Conservation (phyloP, 2,329 filamentous ascomycete species). For the Capronia americana region DNA sequence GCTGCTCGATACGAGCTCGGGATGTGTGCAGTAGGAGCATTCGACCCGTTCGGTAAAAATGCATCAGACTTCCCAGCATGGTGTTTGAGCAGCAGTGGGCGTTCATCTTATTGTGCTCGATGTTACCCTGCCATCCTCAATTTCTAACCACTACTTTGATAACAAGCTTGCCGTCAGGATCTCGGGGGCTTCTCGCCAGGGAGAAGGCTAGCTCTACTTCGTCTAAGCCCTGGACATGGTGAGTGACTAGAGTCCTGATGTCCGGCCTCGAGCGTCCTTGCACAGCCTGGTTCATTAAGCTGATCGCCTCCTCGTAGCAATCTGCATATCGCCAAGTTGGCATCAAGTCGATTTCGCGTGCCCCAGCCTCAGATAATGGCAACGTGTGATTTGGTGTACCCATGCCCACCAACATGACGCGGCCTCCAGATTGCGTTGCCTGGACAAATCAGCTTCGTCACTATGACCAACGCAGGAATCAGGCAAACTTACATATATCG, state of each 20-base stretch:
- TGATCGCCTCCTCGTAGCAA: conserved; percentile 71
- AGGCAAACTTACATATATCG: conserved; percentile 64
- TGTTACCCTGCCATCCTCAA: background rate
- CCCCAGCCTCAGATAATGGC: conserved; percentile 72
- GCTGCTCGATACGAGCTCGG: too few species aligned
- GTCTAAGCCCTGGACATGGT: conserved; percentile 5
- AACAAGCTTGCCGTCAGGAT: conserved; percentile 10
- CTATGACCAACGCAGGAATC: conserved; percentile 47
- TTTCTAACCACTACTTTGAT: background rate
- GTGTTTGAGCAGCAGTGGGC: too few species aligned
- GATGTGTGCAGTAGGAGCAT: too few species aligned
- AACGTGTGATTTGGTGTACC: conserved; percentile 76
- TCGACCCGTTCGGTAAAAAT: too few species aligned
- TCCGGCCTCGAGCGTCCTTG: background rate
- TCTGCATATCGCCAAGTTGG: conserved; percentile 75
- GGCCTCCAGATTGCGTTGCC: conserved; percentile 64
- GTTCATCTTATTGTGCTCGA: too few species aligned
- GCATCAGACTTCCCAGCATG: too few species aligned
- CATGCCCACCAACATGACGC: conserved; percentile 70
- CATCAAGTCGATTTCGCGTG: conserved; percentile 73
- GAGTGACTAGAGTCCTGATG: conserved; percentile 1
- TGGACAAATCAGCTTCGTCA: conserved; percentile 58
- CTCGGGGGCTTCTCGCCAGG: background rate
- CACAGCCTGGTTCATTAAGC: conserved; percentile 52
- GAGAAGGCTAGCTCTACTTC: background rate